Percentiles rank a stretch among this genome's conserved stretches.
Conservation (phyloP, 768 basidiomycete species). For the Ephemerocybe angulata region DNA sequence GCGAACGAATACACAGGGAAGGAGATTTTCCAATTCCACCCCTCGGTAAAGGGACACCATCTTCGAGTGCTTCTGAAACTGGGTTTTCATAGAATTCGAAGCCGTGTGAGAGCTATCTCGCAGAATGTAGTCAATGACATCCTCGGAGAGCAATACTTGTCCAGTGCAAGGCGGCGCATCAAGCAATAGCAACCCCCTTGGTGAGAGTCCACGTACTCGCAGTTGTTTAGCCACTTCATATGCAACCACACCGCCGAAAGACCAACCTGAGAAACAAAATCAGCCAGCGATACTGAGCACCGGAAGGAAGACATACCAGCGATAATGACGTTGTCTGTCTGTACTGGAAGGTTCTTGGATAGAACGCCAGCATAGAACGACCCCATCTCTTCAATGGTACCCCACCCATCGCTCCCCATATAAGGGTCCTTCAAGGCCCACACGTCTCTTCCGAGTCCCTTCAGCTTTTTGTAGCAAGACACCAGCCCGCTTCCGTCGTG, state of each 20-base stretch:
- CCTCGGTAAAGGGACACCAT: neutral
- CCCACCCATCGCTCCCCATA: slow-evolving; percentile 55
- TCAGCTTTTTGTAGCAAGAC: slow-evolving; percentile 46
- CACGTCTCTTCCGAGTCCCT: slow-evolving; percentile 45
- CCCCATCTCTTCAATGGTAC: slow-evolving; percentile 50
- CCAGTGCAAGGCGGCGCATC: slow-evolving; percentile 60
- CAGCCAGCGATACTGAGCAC: neutral
- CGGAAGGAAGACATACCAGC: slow-evolving; percentile 46
- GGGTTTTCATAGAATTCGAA: neutral
- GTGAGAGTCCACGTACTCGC: slow-evolving; percentile 33
- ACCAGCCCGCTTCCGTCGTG: slow-evolving; percentile 72
- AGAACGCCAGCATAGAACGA: slow-evolving; percentile 44
- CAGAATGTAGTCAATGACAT: slow-evolving; percentile 39
- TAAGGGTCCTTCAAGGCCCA: slow-evolving; percentile 61
- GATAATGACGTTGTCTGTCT: slow-evolving; percentile 47
- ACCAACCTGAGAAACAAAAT: slow-evolving; percentile 56
- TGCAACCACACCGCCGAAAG: slow-evolving; percentile 71
- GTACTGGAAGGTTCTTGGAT: slow-evolving; percentile 23
- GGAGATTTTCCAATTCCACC: neutral
- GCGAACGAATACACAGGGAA: neutral
- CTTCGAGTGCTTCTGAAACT: neutral
- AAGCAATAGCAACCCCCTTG: slow-evolving; percentile 61
- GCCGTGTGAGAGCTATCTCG: neutral
- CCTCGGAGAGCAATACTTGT: slow-evolving; percentile 49
- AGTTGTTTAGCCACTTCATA: slow-evolving; percentile 61